These are phyloP conservation scores for Colletotrichum cuscutae DNA, from an alignment of 2,329 filamentous ascomycete species.

Conservation along the genomic window DNA sequence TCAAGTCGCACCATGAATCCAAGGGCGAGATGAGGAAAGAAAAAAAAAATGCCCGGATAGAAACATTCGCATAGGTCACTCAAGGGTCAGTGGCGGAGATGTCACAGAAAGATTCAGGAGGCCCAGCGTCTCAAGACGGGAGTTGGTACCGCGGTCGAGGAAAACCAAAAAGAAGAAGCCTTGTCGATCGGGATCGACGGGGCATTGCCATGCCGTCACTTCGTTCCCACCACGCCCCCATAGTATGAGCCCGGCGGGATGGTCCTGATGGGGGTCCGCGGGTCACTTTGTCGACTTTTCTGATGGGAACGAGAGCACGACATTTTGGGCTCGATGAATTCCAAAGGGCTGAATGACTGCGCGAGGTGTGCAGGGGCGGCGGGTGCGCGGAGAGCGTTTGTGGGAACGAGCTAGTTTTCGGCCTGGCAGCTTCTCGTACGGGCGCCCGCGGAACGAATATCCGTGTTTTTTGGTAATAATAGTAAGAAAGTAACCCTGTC, in stretches of 20 bases:
- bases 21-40: background rate
- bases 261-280: constrained; percentile 12
- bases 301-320: background rate
- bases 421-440: background rate
- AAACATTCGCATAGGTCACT: background rate
- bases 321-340: background rate
- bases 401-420: background rate
- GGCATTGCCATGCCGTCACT: constrained; percentile 23
- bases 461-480: too few species aligned
- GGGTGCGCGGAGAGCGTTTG: background rate
- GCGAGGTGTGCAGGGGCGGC: background rate
- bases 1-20: constrained; percentile 7
- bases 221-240: background rate
- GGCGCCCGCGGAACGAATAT: background rate
- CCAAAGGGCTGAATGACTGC: background rate
- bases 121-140: background rate
- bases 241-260: constrained; percentile 3
- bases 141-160: background rate
- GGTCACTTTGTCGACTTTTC: background rate
- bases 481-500: background rate
- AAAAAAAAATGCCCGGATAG: background rate
- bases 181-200: constrained; percentile 29
- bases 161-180: background rate
- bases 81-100: background rate
- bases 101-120: background rate